Evolutionary conservation across 345 rosid species (phyloP), one percentile per base, ranked within the genome.

Genomic region (Cardamine resedifolia): DNA sequence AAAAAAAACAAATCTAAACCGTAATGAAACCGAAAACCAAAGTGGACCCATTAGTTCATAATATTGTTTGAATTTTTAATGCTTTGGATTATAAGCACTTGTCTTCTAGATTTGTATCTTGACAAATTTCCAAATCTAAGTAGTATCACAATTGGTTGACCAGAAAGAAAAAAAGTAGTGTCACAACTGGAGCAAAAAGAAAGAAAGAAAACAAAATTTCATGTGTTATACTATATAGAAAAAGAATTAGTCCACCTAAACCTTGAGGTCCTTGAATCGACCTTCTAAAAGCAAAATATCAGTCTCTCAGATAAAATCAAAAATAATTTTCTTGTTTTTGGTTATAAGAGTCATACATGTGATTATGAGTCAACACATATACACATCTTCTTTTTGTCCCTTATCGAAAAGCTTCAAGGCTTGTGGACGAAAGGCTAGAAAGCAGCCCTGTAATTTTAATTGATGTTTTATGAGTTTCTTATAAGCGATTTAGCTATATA

Each of bases 331-430:
- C 34, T 34, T 6, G 23, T 41, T 57, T 18, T 58, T 3, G 30
- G 19, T 45, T 27, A 44, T 41, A 47, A 19, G 15, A 53, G 56
- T 64, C 70, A 31, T 63, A 51, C 33, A 63, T 72, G 76, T 23
- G 23, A 63, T 63, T 43, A 55, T 47, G 50, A 38, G 71, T 73
- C 66, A 73, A 64, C 34, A 23, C 23, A 73, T 16, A 56, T 65
- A 64, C 58, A 56, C 44, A 57, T 63, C 24, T 72, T 31, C 10
- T 5, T 73, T 73, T 56, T 18, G 47, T 65, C 59, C 15, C 27
- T 36, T 53, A 53, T 31, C 33, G 70, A 62, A 39, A 41, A 53
- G 48, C 58, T 47, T 73, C 23, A 34, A 56, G 59, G 59, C 56
- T 70, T 59, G 59, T 36, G 67, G 59, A 49, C 41, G 12, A 59